Conservation (phyloP, 2,329 filamentous ascomycete species). For the Fusarium mundagurra region DNA sequence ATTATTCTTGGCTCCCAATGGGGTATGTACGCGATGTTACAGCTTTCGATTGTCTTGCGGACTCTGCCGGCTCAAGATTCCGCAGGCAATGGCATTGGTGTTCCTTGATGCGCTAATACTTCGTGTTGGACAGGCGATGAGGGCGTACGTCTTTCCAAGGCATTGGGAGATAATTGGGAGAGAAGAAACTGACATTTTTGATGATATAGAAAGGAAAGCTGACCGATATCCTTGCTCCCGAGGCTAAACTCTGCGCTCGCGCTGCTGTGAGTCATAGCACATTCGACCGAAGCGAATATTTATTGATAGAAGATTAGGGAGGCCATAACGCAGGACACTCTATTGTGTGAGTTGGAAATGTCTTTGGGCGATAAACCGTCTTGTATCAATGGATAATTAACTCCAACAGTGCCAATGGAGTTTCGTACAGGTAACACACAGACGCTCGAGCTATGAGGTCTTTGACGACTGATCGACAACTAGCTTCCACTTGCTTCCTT, state of each 20-base stretch:
- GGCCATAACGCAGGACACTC: neutral
- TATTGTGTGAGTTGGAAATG: neutral
- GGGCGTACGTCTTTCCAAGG: neutral
- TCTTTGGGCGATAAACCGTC: neutral
- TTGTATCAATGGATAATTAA: neutral
- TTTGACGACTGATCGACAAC: neutral
- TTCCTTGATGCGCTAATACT: neutral
- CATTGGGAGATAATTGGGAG: neutral
- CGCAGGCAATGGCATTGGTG: neutral
- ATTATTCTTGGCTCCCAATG: constrained; percentile 52
- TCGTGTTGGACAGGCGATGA: neutral
- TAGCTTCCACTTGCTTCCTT: constrained; percentile 71
- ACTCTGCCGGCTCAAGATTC: constrained; percentile 28
- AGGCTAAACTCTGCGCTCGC: neutral
- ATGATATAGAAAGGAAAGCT: neutral
- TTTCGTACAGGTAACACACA: constrained; percentile 42
- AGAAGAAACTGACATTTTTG: rapidly evolving
- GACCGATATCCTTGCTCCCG: neutral
- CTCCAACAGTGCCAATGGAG: constrained; percentile 44
- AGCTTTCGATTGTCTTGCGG: constrained; percentile 11
- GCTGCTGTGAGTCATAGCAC: neutral
- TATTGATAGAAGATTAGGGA: neutral
- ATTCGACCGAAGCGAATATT: neutral
- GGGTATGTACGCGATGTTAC: constrained; percentile 45
- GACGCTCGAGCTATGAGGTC: neutral